Conservation (phyloP, 2,329 filamentous ascomycete genomes). For the Venturia nashicola region DNA sequence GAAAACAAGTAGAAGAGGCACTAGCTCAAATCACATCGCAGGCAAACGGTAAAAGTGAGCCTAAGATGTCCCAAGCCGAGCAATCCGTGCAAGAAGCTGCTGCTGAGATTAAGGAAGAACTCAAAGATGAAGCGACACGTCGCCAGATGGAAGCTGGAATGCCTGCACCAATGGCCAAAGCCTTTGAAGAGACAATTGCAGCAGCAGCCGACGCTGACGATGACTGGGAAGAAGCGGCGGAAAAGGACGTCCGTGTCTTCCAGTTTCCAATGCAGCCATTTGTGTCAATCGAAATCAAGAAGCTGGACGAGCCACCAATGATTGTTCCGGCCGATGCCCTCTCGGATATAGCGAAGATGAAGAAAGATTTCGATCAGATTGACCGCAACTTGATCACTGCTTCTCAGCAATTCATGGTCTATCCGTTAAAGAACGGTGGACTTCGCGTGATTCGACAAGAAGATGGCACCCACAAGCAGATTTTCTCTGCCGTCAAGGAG, state of each 20-base stretch:
- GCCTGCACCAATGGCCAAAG: conserved; percentile 40
- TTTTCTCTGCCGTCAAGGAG: conserved; percentile 84
- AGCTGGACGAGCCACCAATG: conserved; percentile 42
- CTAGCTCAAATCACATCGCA: conserved; percentile 36
- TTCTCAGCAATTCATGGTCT: conserved; percentile 83
- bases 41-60: conserved; percentile 9
- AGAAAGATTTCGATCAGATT: conserved; percentile 96
- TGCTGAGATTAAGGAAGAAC: conserved; percentile 23
- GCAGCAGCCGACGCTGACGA: conserved; percentile 45
- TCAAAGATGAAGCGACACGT: conserved; percentile 42
- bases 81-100: conserved; percentile 12
- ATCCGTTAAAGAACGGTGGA: conserved; percentile 84
- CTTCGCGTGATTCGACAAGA: conserved; percentile 90
- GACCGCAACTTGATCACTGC: conserved; percentile 88
- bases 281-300: conserved; percentile 68
- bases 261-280: conserved; percentile 97
- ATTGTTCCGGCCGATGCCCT: conserved; percentile 66
- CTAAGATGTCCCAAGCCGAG: conserved; percentile 2
- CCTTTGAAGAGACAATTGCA: conserved; percentile 45
- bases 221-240: conserved; percentile 78
- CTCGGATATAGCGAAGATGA: conserved; percentile 85
- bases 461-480: conserved; percentile 79
- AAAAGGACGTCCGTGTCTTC: conserved; percentile 65
- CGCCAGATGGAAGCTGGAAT: conserved; percentile 41
- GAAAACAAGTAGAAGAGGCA: conserved; percentile 52